Conservation (phyloP, 441 rosid species). For the Adansonia madagascariensis region DNA sequence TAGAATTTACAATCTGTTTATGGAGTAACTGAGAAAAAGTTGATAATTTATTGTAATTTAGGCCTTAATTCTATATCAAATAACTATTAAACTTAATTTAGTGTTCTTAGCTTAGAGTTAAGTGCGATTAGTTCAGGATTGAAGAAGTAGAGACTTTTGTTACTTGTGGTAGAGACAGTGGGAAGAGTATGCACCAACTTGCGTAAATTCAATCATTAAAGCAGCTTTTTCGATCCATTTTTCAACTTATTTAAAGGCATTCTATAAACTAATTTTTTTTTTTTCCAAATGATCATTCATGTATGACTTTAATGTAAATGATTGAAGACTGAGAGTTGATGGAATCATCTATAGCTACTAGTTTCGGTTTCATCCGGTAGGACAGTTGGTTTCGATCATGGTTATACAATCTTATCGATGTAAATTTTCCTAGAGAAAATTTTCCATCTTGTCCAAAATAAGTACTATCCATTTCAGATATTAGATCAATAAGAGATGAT, state of each 20-base stretch:
- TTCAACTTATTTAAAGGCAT: conserved; percentile 14
- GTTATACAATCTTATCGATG: background rate
- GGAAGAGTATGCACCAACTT: background rate
- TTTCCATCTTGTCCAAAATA: background rate
- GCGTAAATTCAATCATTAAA: background rate
- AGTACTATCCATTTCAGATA: conserved; percentile 8
- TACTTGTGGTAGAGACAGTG: background rate
- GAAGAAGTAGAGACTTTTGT: background rate
- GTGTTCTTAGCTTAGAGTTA: background rate
- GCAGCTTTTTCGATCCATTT: background rate
- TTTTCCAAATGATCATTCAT: background rate
- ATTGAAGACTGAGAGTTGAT: background rate
- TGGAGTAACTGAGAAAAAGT: background rate
- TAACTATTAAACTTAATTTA: conserved; percentile 3
- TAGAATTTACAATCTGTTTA: background rate
- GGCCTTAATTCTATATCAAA: conserved; percentile 1
- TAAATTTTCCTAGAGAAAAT: background rate
- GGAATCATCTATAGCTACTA: background rate
- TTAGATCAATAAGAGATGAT: conserved; percentile 12
- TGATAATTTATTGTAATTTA: background rate
- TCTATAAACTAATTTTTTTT: background rate
- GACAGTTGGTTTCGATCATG: background rate
- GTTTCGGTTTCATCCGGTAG: background rate
- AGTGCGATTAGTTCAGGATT: background rate
- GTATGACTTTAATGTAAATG: background rate